Percentiles rank a stretch among this genome's conserved stretches.
Evolutionary conservation across 139 green algal genomes (phyloP).

Genomic region (Chlamydomonas urium): DNA sequence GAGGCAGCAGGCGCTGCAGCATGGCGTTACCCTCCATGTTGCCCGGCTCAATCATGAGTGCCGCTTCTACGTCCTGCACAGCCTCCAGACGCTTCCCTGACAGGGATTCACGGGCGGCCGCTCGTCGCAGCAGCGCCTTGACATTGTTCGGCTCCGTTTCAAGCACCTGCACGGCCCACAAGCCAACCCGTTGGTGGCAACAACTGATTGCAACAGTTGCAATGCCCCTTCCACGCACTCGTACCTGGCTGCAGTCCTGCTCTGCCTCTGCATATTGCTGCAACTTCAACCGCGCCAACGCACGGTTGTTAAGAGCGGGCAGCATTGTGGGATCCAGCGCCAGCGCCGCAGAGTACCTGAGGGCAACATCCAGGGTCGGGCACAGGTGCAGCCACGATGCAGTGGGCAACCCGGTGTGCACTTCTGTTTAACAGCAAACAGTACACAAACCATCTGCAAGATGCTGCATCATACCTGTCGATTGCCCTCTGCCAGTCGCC

Average conservation of each 20-base stretch:
- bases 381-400: not conserved
- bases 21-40: no score
- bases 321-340: conserved; percentile 34
- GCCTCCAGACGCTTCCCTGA: no score
- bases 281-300: conserved; percentile 70
- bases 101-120: conserved; percentile 35
- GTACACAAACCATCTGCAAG: not conserved
- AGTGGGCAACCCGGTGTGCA: no score
- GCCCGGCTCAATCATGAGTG: no score
- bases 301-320: conserved; percentile 72
- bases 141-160: conserved; percentile 53
- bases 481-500: conserved; percentile 56
- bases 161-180: conserved; percentile 33
- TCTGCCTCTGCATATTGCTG: conserved; percentile 44
- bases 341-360: conserved; percentile 48
- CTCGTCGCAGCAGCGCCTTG: conserved; percentile 70
- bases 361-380: not conserved
- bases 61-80: no score
- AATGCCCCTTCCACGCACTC: conserved; percentile 1
- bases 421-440: not conserved
- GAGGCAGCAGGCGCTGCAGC: no score
- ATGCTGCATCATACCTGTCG: conserved; percentile 15
- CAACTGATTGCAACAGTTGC: not conserved
- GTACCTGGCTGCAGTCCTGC: conserved; percentile 49
- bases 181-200: not conserved